Percentiles rank a stretch among this genome's conserved stretches.
phyloP scores from a whole-genome alignment of 2,329 filamentous ascomycete species.

The Corynespora cassiicola region DNA sequence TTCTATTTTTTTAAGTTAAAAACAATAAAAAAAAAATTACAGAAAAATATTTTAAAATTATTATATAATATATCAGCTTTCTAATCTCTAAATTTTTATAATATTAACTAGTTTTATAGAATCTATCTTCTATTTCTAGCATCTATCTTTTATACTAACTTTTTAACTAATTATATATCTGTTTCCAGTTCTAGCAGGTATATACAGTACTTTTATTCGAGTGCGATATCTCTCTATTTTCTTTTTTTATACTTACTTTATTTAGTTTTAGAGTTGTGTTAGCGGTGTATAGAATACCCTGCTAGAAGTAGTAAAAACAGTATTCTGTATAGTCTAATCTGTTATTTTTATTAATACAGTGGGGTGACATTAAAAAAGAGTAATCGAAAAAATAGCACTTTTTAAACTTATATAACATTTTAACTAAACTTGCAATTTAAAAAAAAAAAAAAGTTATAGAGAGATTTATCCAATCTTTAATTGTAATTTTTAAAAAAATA shows the following conservation, averaged over 20 bases:
- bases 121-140: conserved; percentile 2
- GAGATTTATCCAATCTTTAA: conserved; percentile 6
- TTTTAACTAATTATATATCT: conserved; percentile 5
- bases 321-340: conserved; percentile 5
- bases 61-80: too few relatives aligned
- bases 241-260: neutral
- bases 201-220: conserved; percentile 1
- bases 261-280: conserved; percentile 4
- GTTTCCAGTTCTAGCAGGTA: conserved; percentile 7
- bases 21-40: too few relatives aligned
- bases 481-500: conserved; percentile 8
- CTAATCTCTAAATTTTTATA: too few relatives aligned
- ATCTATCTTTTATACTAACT: conserved; percentile 3
- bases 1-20: neutral
- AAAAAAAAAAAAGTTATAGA: conserved; percentile 4
- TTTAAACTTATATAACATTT: too few relatives aligned
- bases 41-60: too few relatives aligned
- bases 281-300: conserved; percentile 5
- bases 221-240: conserved; percentile 3
- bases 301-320: conserved; percentile 6
- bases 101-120: conserved; percentile 4
- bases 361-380: too few relatives aligned
- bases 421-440: conserved; percentile 4
- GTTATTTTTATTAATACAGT: conserved; percentile 3
- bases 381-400: too few relatives aligned